These are phyloP conservation scores for Citrullus colocynthis DNA, from an alignment of 306 rosid genomes.

Conservation along the genomic window DNA sequence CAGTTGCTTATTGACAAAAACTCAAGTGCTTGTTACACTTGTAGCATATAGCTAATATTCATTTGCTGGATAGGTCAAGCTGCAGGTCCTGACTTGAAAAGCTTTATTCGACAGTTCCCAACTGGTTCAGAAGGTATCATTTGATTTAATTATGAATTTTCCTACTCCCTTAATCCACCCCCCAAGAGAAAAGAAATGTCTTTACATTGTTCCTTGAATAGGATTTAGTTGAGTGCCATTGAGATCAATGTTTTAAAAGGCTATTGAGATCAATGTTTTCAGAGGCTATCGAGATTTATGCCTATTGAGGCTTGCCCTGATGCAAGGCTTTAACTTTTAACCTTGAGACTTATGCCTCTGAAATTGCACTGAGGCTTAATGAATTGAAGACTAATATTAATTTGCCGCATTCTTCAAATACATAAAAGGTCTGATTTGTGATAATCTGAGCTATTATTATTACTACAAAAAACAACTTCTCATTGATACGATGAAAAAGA, in stretches of 20 bases:
- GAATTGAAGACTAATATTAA: too few relatives aligned
- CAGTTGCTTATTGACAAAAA: conserved; percentile 13
- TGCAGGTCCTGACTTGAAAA: conserved; percentile 68
- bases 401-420: too few relatives aligned
- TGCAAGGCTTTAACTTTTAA: too few relatives aligned
- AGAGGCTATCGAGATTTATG: too few relatives aligned
- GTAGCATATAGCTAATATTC: conserved; percentile 9
- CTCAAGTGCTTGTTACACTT: conserved; percentile 7
- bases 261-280: too few relatives aligned
- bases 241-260: not conserved
- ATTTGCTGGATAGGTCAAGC: conserved; percentile 31
- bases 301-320: too few relatives aligned
- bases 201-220: not conserved
- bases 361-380: too few relatives aligned
- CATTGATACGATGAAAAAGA: too few relatives aligned
- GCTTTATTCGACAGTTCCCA: conserved; percentile 73
- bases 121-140: conserved; percentile 50
- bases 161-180: not conserved
- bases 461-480: too few relatives aligned
- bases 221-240: not conserved
- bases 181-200: not conserved
- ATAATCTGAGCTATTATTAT: too few relatives aligned
- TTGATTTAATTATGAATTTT: not conserved
- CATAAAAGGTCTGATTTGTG: too few relatives aligned
- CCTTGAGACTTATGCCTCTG: too few relatives aligned